Base-by-base conservation (phyloP, 202 grass and related monocot genomes). In the Setaria viridis region DNA sequence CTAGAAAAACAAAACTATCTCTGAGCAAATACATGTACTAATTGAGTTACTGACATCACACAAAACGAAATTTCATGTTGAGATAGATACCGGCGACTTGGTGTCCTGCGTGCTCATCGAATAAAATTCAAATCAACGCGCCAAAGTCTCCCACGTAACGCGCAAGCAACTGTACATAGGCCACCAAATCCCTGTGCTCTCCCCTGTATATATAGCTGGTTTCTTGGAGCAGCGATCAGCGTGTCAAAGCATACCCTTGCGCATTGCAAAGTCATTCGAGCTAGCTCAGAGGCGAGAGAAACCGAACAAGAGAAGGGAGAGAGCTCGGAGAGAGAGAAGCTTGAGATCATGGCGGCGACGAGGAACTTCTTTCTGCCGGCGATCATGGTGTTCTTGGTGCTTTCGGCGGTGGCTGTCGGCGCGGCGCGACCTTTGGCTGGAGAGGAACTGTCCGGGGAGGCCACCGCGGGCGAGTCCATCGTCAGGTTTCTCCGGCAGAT, bases 401-500 rank as follows among this genome's bases (percentile, higher is more conserved):
- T 91, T 37, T 84, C 63, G 19, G 89, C 13, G 10, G 54, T 46
- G 6, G 62, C 35, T 11, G 62, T 75, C 15, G 16, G 76, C 19
- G 75, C 76, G 0, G 80, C 70, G 70, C 85, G 89, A 63, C 89
- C 89, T 15, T 64, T 80, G 70, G 46, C 14, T 0, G 68, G 63
- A 11, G 76, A 80, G 45, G 70, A 64, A 55, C 47, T 63, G 85
- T 11, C 70, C 11, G 29, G 53, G 16, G 76, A 64, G 53, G 54
- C 37, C 62, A 64, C 62, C 19, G 43, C 76, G 29, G 85, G 80
- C 35, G 35, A 80, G 62, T 77, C 80, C 46, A 46, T 84, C 53
- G n/a, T 70, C 70, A 67, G 70, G 62, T 80, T 84, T 34, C 64
- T 90, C 80, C 51, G 80, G 59, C 82, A 81, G 29, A 16, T 88